Percentiles rank a stretch among this genome's conserved stretches.
Evolutionary conservation across 2,329 filamentous ascomycete genomes (phyloP).

Genomic region (Pseudopyricularia javanii): DNA sequence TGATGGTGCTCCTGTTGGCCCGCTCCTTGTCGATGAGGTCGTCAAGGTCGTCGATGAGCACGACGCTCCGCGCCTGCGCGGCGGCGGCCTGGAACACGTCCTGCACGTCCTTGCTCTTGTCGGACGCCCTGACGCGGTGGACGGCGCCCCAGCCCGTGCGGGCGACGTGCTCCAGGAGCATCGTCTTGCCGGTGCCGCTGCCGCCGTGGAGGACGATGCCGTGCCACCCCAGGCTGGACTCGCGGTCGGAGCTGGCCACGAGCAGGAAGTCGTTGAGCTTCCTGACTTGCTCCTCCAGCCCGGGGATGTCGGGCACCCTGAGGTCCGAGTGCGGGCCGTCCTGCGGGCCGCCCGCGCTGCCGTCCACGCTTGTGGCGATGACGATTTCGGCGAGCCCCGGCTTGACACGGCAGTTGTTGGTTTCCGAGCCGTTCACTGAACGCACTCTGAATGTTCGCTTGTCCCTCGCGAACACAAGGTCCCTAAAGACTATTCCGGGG

Average conservation of each 20-base stretch:
- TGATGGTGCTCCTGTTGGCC: constrained; percentile 34
- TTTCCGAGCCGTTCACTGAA: constrained; percentile 39
- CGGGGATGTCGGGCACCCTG: constrained; percentile 47
- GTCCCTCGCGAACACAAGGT: constrained; percentile 39
- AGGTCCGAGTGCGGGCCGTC: constrained; percentile 19
- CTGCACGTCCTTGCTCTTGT: constrained; percentile 47
- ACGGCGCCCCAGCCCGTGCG: constrained; percentile 59
- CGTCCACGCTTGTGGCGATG: constrained; percentile 7
- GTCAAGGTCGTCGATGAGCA: constrained; percentile 71
- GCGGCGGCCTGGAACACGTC: constrained; percentile 59
- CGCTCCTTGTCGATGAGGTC: constrained; percentile 52
- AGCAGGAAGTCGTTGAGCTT: constrained; percentile 54
- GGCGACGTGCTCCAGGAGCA: constrained; percentile 57
- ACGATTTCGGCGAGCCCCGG: constrained; percentile 12
- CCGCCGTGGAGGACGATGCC: constrained; percentile 70
- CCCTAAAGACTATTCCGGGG: constrained; percentile 59
- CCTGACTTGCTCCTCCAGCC: constrained; percentile 50
- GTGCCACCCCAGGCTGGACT: constrained; percentile 22
- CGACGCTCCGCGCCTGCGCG: constrained; percentile 58
- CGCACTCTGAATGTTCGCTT: constrained; percentile 48
- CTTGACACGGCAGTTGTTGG: constrained; percentile 30
- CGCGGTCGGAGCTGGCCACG: constrained; percentile 8
- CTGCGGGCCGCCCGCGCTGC: constrained; percentile 4
- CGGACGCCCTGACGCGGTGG: constrained; percentile 42
- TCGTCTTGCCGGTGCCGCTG: constrained; percentile 73